Conservation (phyloP, 352 stramenopile genomes). For the Phytophthora parvispora region DNA sequence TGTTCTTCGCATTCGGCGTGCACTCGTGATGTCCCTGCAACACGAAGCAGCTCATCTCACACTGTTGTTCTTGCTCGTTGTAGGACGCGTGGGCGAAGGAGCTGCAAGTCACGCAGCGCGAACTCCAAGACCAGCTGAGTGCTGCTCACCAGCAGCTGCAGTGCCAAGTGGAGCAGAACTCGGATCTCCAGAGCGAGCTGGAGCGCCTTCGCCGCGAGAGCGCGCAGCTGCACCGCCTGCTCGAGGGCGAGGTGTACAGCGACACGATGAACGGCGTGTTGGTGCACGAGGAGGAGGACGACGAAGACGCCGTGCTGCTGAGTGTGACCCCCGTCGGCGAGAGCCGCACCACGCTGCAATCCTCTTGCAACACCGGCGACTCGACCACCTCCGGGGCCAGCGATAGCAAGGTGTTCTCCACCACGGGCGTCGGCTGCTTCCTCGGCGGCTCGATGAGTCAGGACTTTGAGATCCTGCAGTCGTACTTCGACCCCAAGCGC, state of each 20-base stretch:
- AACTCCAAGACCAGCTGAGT: slow-evolving; percentile 77
- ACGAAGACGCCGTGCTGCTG: slow-evolving; percentile 80
- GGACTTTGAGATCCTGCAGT: slow-evolving; percentile 82
- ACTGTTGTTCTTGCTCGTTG: not conserved
- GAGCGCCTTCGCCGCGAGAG: slow-evolving; percentile 77
- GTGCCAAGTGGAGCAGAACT: slow-evolving; percentile 79
- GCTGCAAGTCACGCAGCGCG: slow-evolving; percentile 81
- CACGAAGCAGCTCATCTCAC: not conserved
- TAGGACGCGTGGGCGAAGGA: slow-evolving; percentile 89
- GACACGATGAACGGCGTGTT: slow-evolving; percentile 68
- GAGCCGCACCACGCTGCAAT: slow-evolving; percentile 26
- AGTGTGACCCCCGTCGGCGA: slow-evolving; percentile 66
- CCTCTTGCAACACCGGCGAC: not conserved
- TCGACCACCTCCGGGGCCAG: not conserved
- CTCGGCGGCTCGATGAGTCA: slow-evolving; percentile 69
- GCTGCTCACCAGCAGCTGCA: slow-evolving; percentile 76
- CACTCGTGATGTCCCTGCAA: slow-evolving; percentile 2
- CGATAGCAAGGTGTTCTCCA: slow-evolving; percentile 36
- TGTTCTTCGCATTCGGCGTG: not conserved
- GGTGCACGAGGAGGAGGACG: slow-evolving; percentile 81
- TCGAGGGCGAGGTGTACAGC: slow-evolving; percentile 85
- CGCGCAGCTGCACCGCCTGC: slow-evolving; percentile 55
- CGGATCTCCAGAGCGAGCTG: slow-evolving; percentile 74
- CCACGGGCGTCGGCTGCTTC: slow-evolving; percentile 49
- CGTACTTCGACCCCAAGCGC: slow-evolving; percentile 71